These are phyloP conservation scores for Astrephomene gubernaculifera DNA, from an alignment of 139 green algal genomes.

Conservation along the genomic window DNA sequence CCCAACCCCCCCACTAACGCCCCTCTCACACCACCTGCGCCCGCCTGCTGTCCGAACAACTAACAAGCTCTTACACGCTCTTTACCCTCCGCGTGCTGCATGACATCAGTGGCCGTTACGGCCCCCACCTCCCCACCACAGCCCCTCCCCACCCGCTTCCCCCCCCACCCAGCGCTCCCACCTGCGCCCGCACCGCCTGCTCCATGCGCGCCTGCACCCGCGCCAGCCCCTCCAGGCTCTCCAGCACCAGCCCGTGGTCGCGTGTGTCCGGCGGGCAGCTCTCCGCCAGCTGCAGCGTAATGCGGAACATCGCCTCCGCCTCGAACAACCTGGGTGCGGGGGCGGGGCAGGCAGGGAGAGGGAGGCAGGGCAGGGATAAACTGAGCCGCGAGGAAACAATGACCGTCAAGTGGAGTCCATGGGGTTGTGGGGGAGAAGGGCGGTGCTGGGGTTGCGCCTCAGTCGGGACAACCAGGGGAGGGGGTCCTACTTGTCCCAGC, in stretches of 20 bases:
- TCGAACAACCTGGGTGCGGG: slow-evolving; percentile 9
- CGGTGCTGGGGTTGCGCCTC: too few relatives aligned
- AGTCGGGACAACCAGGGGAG: neutral
- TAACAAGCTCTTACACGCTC: neutral
- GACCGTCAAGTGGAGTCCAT: neutral
- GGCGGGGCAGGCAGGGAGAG: neutral
- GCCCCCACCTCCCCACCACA: neutral
- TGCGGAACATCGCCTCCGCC: slow-evolving; percentile 13
- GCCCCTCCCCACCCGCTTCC: neutral
- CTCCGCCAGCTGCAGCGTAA: neutral
- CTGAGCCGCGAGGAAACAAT: neutral
- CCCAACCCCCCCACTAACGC: too few relatives aligned
- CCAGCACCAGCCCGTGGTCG: slow-evolving; percentile 26
- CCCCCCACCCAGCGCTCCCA: neutral
- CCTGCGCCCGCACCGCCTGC: neutral
- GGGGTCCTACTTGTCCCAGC: neutral
- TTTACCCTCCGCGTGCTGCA: too few relatives aligned
- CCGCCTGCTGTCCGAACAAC: neutral
- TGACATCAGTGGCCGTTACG: neutral
- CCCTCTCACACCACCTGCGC: neutral
- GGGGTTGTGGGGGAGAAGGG: neutral
- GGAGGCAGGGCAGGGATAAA: neutral
- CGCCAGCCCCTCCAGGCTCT: slow-evolving; percentile 12
- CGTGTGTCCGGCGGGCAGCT: neutral
- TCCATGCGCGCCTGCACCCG: slow-evolving; percentile 18